Conservation (phyloP, 164 flowering plant genomes). For the Piper betle region DNA sequence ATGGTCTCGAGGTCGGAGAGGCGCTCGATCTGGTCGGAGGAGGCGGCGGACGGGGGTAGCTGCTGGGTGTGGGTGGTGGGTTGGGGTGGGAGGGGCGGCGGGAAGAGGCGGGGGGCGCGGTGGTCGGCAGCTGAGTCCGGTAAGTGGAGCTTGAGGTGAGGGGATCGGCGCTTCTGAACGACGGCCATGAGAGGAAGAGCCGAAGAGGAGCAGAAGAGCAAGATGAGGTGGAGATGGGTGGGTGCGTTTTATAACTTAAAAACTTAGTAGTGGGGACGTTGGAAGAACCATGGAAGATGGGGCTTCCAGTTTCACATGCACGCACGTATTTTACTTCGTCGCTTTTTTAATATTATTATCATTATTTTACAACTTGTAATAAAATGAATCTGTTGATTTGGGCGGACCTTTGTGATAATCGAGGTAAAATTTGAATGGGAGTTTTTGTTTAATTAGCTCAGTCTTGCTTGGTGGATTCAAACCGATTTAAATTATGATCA, state of each 20-base stretch:
- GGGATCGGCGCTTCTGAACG: slow-evolving; percentile 34
- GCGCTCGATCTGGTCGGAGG: slow-evolving; percentile 8
- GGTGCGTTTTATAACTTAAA: background rate
- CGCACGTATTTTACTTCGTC: too few relatives aligned
- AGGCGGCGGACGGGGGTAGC: background rate
- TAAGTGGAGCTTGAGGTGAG: slow-evolving; percentile 23
- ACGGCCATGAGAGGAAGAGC: slow-evolving; percentile 23
- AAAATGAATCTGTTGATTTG: too few relatives aligned
- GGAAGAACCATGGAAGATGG: too few relatives aligned
- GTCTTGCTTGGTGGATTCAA: too few relatives aligned
- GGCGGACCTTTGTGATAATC: too few relatives aligned
- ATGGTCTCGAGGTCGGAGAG: slow-evolving; percentile 34
- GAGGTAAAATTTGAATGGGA: too few relatives aligned
- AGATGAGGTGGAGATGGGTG: background rate
- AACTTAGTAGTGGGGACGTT: too few relatives aligned
- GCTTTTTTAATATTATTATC: too few relatives aligned
- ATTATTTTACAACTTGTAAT: too few relatives aligned
- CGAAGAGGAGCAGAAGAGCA: background rate
- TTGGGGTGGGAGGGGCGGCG: slow-evolving; percentile 27
- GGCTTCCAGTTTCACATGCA: too few relatives aligned
- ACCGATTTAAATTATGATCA: too few relatives aligned
- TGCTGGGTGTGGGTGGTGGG: background rate
- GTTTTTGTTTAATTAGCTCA: too few relatives aligned
- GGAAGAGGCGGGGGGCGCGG: slow-evolving; percentile 27
- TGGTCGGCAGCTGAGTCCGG: slow-evolving; percentile 17